A percentile compares a stretch with the other conserved stretches of the same genome.
Conservation (phyloP, 140 eudicot species). For the Stevia rebaudiana region DNA sequence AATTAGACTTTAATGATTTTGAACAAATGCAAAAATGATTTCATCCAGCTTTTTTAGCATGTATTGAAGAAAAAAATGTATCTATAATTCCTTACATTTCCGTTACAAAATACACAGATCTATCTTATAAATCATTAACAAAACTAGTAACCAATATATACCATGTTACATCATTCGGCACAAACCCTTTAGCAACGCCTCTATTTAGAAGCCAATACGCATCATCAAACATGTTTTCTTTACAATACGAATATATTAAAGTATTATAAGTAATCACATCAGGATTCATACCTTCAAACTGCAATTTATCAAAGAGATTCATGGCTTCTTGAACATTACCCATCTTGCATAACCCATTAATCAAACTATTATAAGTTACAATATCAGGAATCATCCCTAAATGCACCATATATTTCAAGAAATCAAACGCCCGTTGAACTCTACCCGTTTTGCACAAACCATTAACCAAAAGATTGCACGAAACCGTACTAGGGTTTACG, state of each 20-base stretch:
- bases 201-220: conserved; percentile 56
- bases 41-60: no score
- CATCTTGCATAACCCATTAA: conserved; percentile 78
- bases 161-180: conserved; percentile 82
- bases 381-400: conserved; percentile 77
- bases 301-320: conserved; percentile 54
- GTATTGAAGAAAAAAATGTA: no score
- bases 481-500: conserved; percentile 38
- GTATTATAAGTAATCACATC: conserved; percentile 76
- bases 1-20: no score
- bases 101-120: conserved; percentile 12
- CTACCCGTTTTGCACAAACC: conserved; percentile 62
- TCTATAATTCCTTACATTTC: no score
- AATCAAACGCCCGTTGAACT: conserved; percentile 65
- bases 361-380: conserved; percentile 70
- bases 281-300: conserved; percentile 57
- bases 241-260: conserved; percentile 67
- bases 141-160: conserved; percentile 45
- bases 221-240: conserved; percentile 46
- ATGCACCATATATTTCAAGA: conserved; percentile 55
- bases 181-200: conserved; percentile 62
- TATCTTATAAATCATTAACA: conserved; percentile 28
- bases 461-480: conserved; percentile 77
- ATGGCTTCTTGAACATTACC: conserved; percentile 58
- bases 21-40: no score